Evolutionary conservation across 768 basidiomycete species (phyloP), one percentile per base, ranked within the genome.

Genomic region (Tephrocybe sp.): DNA sequence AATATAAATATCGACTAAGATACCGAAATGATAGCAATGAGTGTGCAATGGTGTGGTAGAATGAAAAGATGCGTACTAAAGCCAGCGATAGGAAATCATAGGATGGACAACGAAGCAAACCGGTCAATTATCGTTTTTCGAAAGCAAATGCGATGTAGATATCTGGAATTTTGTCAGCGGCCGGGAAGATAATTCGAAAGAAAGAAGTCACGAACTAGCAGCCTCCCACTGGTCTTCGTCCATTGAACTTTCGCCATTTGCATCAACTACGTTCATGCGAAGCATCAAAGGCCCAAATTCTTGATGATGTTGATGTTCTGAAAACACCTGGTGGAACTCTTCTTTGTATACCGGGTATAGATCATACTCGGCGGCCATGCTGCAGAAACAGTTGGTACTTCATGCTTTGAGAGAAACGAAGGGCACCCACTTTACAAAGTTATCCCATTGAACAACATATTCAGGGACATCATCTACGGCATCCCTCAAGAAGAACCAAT

Each of bases 401-500:
- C 7, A 35, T 19, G 26, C 8, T 37, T 16, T 39, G 32, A 42
- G 24, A 15, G 9, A 42, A 35, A 40, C 30, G 35, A 13, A 24
- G 19, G 80, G 57, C 55, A 92, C 93, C 70, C 58, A 97, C 94
- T 80, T 69, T 25, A 88, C 85, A 64, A 98, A 98, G 59, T 86
- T 86, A 37, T 91, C 86, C 96, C 96, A 99, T 52, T 83, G 79
- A n/a, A 99, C 97, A 42, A 99, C 75, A 62, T 95, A 99, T 66
- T 99, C 97, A 5, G 96, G 95, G 16, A 98, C 96, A 59, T 98
- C 85, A 55, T 95, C 96, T 2, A 99, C 96, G 4, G 97, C 97
- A 60, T 98, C 97, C 62, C 84, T 73, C 21, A 99, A 81, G 71
- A 82, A 97, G 72, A 99, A 99, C 69, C 81, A 86, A 65, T 99